phyloP scores from a whole-genome alignment of 768 basidiomycete species.

The Serendipita sp. region DNA sequence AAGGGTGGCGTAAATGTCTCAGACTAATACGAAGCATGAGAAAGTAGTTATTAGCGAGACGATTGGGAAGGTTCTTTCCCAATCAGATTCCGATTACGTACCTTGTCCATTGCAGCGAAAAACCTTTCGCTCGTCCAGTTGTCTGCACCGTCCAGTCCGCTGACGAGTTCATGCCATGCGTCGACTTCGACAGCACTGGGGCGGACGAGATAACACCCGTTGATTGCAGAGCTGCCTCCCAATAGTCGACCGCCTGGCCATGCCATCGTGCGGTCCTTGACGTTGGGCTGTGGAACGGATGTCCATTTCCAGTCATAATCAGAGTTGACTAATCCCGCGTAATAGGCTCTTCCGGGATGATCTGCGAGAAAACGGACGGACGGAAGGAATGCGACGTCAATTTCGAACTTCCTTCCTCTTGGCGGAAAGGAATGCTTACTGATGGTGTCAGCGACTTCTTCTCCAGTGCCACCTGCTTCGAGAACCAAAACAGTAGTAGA shows the following conservation, averaged over 20 bases:
- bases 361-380: slow-evolving; percentile 11
- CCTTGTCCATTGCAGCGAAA: slow-evolving; percentile 29
- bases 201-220: slow-evolving; percentile 49
- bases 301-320: slow-evolving; percentile 40
- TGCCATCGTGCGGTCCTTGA: slow-evolving; percentile 25
- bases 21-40: slow-evolving; percentile 12
- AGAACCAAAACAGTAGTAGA: slow-evolving; percentile 24
- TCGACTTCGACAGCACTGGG: slow-evolving; percentile 34
- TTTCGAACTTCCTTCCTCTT: neutral
- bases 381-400: neutral
- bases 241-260: slow-evolving; percentile 56
- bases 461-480: slow-evolving; percentile 31
- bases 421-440: slow-evolving; percentile 16
- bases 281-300: slow-evolving; percentile 31
- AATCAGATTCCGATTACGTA: neutral
- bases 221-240: slow-evolving; percentile 52
- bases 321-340: slow-evolving; percentile 28
- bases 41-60: neutral
- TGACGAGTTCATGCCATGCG: slow-evolving; percentile 29
- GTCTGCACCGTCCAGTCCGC: slow-evolving; percentile 17
- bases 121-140: slow-evolving; percentile 34
- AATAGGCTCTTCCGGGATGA: slow-evolving; percentile 36
- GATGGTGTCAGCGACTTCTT: slow-evolving; percentile 21
- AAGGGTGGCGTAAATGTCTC: slow-evolving; percentile 43
- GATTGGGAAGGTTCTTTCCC: neutral